Base-by-base conservation (phyloP, 306 rosid genomes). In the Casuarina glauca region DNA sequence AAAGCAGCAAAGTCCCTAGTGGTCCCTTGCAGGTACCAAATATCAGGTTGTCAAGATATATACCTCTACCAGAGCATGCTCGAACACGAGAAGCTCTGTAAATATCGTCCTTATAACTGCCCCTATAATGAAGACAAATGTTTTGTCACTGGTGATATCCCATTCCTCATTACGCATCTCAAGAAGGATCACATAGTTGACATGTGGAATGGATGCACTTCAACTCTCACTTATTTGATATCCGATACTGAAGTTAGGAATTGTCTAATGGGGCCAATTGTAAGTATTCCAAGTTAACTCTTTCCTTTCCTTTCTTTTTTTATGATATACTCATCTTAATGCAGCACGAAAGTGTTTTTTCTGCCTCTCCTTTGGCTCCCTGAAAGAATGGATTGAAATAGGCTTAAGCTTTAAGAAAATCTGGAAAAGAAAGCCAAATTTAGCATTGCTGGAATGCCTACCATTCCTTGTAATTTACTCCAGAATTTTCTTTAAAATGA, bases 101-200 rank as follows among this genome's bases (percentile, higher is more conserved):
- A 80, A 76, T 77, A 76, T 61, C 87, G 89, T 11, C 89, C 87
- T 0, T 87, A 75, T 82, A 80, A 71, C 74, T 87, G 91, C 66
- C 91, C 91, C 63, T 85, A 87, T 57, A 85, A 87, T 3, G 91
- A 87, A 73, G 87, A 82, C 50, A 85, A 87, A 54, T 87, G 91
- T 81, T 73, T 84, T 38, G 82, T 87, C 42, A 72, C 81, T 1
- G 91, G 91, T 46, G 91, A 87, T 60, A 83, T 87, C 77, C 85
- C 81, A 15, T 74, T 54, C 81, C 91, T 87, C 54, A 79, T 81
- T 68, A 78, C 76, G 87, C 91, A 87, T 76, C 85, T 87, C 50
- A 82, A 83, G 74, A 79, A 85, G 36, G 85, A 80, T 15, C 91
- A 87, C 82, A 85, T 85, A 76, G 89, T 87, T 60, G 91, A 87